phyloP scores from a whole-genome alignment of 164 flowering plant genomes.

The Echeveria elegans region DNA sequence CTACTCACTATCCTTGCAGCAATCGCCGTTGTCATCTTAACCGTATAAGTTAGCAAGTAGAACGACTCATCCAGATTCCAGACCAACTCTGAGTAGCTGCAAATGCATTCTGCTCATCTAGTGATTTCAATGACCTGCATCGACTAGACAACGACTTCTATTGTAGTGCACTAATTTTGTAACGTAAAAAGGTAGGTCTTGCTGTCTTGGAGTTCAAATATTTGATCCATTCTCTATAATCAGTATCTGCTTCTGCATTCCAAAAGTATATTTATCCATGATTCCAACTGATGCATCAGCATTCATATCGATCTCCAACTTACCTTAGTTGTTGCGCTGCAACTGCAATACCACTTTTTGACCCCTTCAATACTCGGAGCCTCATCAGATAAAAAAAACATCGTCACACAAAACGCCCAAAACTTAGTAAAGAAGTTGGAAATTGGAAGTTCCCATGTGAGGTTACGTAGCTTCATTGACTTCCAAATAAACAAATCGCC shows the following conservation, averaged over 20 bases:
- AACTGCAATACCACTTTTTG: neutral
- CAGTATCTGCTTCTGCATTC: neutral
- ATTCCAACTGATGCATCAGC: neutral
- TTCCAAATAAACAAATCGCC: neutral
- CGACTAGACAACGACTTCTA: neutral
- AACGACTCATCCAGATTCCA: neutral
- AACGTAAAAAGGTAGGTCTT: neutral
- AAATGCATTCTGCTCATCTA: neutral
- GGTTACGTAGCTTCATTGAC: neutral
- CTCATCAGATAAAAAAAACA: neutral
- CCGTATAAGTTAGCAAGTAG: neutral
- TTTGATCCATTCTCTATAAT: neutral
- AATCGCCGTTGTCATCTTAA: neutral
- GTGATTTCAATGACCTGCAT: neutral
- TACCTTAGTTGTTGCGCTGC: neutral
- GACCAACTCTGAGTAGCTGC: neutral
- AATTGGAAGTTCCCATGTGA: neutral
- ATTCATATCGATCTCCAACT: neutral
- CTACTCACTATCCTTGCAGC: neutral
- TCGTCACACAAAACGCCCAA: too few species aligned
- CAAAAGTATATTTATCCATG: neutral
- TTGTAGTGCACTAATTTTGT: neutral
- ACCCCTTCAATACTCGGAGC: neutral
- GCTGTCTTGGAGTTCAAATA: neutral
- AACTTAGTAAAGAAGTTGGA: neutral